Evolutionary conservation across 352 stramenopile genomes (phyloP).

Genomic region (Elongisporangium anandrum): DNA sequence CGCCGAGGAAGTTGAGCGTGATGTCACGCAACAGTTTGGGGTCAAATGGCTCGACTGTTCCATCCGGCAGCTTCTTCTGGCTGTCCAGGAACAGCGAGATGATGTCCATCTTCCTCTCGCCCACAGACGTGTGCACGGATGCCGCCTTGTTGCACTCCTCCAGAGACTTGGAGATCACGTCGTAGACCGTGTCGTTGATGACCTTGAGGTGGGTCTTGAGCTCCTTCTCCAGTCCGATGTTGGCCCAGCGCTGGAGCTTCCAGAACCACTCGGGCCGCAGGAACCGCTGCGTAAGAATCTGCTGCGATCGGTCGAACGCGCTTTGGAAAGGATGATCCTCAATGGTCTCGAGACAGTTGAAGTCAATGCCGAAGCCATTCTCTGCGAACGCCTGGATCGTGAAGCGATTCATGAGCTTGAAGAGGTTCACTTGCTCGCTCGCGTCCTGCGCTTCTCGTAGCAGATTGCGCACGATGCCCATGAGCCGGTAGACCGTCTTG

Average conservation of each 20-base stretch:
- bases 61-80: neutral
- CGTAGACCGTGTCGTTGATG: conserved; percentile 13
- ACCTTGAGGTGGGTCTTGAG: conserved; percentile 16
- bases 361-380: conserved; percentile 31
- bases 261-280: conserved; percentile 43
- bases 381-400: conserved; percentile 41
- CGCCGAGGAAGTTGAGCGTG: conserved; percentile 62
- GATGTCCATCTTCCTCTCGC: conserved; percentile 6
- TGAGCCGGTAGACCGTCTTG: conserved; percentile 27
- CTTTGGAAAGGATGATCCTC: conserved; percentile 27
- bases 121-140: neutral
- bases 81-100: conserved; percentile 14
- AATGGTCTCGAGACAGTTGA: conserved; percentile 27
- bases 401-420: conserved; percentile 34
- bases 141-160: conserved; percentile 8
- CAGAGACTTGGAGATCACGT: conserved; percentile 13
- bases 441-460: conserved; percentile 6
- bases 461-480: conserved; percentile 19
- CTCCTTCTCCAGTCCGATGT: conserved; percentile 21
- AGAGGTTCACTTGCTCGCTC: conserved; percentile 15
- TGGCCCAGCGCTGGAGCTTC: conserved; percentile 32
- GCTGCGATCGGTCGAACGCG: conserved; percentile 36
- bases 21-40: conserved; percentile 61
- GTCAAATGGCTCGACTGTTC: conserved; percentile 21
- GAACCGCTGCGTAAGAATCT: conserved; percentile 28